Conservation (phyloP, 2,329 filamentous ascomycete genomes). For the Colletotrichum sp. region DNA sequence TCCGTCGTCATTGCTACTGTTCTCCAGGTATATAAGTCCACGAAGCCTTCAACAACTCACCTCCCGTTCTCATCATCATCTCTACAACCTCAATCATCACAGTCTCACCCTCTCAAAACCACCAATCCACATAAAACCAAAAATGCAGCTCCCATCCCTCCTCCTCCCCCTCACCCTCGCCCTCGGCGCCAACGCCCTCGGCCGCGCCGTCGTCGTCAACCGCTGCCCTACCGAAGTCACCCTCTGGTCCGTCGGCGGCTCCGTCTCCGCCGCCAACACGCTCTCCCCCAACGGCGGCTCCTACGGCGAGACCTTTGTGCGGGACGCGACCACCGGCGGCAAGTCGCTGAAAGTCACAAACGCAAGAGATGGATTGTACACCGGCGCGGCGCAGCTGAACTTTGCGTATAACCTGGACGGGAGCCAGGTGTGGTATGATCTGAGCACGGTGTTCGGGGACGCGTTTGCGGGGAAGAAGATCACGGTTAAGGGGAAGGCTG, state of each 20-base stretch:
- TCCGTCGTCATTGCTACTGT: not conserved
- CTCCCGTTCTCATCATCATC: not conserved
- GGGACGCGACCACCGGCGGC: conserved; percentile 42
- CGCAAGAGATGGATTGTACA: conserved; percentile 39
- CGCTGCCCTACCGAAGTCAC: conserved; percentile 38
- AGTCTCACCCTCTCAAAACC: not conserved
- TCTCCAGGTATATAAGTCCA: not conserved
- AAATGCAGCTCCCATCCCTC: conserved; percentile 9
- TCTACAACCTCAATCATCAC: not conserved
- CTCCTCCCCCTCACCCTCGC: conserved; percentile 25
- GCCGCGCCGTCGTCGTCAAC: conserved; percentile 40
- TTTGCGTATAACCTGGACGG: conserved; percentile 43
- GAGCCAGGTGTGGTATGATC: conserved; percentile 41
- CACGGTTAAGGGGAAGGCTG: conserved; percentile 26
- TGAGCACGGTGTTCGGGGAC: conserved; percentile 45
- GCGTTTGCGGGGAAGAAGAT: conserved; percentile 38
- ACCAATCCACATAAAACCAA: not conserved
- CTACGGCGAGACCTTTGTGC: conserved; percentile 37
- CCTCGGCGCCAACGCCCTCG: conserved; percentile 29
- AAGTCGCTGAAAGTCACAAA: conserved; percentile 42
- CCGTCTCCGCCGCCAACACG: conserved; percentile 28
- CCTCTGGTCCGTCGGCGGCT: conserved; percentile 42
- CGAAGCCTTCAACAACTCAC: accelerated
- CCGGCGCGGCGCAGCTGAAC: conserved; percentile 42
- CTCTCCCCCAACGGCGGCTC: conserved; percentile 28